Base-by-base conservation (phyloP, 768 basidiomycete genomes). In the Termitomyces sp. region DNA sequence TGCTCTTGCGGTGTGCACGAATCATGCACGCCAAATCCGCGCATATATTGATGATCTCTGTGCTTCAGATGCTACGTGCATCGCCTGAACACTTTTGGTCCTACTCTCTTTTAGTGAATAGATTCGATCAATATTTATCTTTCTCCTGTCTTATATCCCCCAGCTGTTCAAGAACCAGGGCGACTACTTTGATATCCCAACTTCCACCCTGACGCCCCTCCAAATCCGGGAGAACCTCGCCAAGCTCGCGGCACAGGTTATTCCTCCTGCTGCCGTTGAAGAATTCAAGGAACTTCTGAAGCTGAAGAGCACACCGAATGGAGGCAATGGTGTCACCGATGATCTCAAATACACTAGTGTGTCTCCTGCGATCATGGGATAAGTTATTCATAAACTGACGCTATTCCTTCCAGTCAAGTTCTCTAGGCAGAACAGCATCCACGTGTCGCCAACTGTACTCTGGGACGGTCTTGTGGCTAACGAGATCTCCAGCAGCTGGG, bases 311-410 rank as follows among this genome's bases (percentile, higher is more conserved):
- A 72, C 76, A 5, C 84, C 86, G 1, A 95, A 97, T 64, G 91
- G 90, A 12, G 93, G 93, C 0, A 82, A 82, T n/a, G 86, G 76
- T 3, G 88, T 93, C 26, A 93, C 91, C 0, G 86, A 92, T 59
- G 91, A 91, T 62, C 75, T 97, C 60, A 97, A 96, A 74, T 93
- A 94, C 68, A 87, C 83, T n/a, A 81, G 94, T 95, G 22, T 36
- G 57, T 56, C 20, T 24, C 6, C 13, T 34, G 43, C n/a, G 53
- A 60, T 49, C 40, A 42, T 44, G 37, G 22, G 18, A n/a, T n/a
- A n/a, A n/a, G 18, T 24, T 18, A 20, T 8, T 14, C 1, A 1
- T 5, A 12, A n/a, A 53, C 13, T 56, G 44, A 57, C 32, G 27
- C 53, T 18, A 54, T 30, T 59, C 30, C 22, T 40, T 59, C 32